These are phyloP conservation scores for Cinnamomum chago DNA, from an alignment of 164 flowering plant genomes.

Conservation along the genomic window DNA sequence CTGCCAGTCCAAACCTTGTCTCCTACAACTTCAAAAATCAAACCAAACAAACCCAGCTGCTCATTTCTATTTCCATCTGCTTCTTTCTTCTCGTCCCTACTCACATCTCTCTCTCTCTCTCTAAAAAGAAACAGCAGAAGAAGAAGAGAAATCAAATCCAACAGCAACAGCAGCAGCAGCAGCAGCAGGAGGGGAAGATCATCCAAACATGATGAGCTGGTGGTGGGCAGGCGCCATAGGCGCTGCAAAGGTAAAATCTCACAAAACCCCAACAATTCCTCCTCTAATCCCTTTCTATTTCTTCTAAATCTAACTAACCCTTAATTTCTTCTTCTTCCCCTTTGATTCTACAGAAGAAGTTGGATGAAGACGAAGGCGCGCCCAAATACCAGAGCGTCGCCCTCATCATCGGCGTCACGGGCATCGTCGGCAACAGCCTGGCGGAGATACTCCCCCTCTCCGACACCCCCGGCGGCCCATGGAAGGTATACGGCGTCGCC, in stretches of 20 bases:
- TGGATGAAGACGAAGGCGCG: conserved; percentile 40
- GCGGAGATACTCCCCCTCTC: conserved; percentile 79
- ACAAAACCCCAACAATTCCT: not conserved
- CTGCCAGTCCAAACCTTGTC: too few relatives aligned
- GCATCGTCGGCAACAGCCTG: conserved; percentile 79
- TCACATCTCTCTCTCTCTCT: not conserved
- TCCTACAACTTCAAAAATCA: too few relatives aligned
- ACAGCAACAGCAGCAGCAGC: not conserved
- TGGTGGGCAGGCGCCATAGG: conserved; percentile 82
- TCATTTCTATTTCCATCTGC: too few relatives aligned
- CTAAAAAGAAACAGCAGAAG: not conserved
- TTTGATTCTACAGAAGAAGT: conserved; percentile 46
- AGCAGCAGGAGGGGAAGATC: not conserved
- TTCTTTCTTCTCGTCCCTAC: not conserved
- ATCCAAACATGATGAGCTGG: conserved; percentile 45
- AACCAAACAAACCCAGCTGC: too few relatives aligned
- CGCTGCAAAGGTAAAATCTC: conserved; percentile 43
- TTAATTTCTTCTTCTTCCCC: not conserved
- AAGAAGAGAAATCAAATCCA: too few relatives aligned
- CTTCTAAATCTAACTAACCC: not conserved
- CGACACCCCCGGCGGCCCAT: conserved; percentile 85
- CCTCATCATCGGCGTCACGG: conserved; percentile 70
- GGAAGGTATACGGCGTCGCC: conserved; percentile 86
- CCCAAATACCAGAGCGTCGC: conserved; percentile 50
- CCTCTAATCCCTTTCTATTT: not conserved